A percentile compares a stretch with the other conserved stretches of the same genome.
These are phyloP conservation scores for Hypoxylon sp. DNA, from an alignment of 2,329 filamentous ascomycete genomes.

Conservation along the genomic window DNA sequence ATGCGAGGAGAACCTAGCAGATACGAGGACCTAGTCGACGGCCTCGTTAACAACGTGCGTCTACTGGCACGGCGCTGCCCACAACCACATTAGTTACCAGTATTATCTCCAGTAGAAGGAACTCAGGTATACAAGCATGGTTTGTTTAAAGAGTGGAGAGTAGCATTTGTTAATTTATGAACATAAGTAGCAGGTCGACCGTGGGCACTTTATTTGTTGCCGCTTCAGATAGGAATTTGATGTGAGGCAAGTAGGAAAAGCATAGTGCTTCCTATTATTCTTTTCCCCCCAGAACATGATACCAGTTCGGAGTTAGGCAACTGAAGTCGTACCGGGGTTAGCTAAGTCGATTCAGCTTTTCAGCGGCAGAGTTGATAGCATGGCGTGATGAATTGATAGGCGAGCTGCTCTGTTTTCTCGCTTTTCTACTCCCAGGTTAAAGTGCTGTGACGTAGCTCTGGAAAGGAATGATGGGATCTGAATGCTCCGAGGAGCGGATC, in stretches of 20 bases:
- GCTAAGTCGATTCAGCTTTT: slow-evolving; percentile 16
- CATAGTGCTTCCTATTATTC: slow-evolving; percentile 10
- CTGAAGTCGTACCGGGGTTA: slow-evolving; percentile 1
- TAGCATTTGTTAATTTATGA: slow-evolving; percentile 10
- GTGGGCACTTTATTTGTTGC: not conserved
- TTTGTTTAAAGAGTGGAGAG: not conserved
- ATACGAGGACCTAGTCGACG: slow-evolving; percentile 78
- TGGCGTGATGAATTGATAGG: slow-evolving; percentile 24
- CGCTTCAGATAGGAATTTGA: not conserved
- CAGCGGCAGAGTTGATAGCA: slow-evolving; percentile 10
- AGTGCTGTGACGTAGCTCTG: not conserved
- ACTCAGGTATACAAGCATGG: not conserved
- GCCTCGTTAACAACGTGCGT: slow-evolving; percentile 81
- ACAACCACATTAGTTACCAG: slow-evolving; percentile 9
- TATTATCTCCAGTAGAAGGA: not conserved
- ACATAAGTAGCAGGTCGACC: not conserved
- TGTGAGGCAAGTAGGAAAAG: slow-evolving; percentile 6
- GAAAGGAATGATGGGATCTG: not conserved
- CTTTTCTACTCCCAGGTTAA: not conserved
- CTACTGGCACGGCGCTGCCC: slow-evolving; percentile 64
- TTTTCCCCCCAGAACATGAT: slow-evolving; percentile 37
- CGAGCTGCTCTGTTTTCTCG: slow-evolving; percentile 18
- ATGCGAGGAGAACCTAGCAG: slow-evolving; percentile 67
- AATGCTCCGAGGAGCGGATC: not conserved
- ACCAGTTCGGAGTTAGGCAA: slow-evolving; percentile 38